Conservation (phyloP, 495 filamentous ascomycete species). For the Trichocladium antarcticum region DNA sequence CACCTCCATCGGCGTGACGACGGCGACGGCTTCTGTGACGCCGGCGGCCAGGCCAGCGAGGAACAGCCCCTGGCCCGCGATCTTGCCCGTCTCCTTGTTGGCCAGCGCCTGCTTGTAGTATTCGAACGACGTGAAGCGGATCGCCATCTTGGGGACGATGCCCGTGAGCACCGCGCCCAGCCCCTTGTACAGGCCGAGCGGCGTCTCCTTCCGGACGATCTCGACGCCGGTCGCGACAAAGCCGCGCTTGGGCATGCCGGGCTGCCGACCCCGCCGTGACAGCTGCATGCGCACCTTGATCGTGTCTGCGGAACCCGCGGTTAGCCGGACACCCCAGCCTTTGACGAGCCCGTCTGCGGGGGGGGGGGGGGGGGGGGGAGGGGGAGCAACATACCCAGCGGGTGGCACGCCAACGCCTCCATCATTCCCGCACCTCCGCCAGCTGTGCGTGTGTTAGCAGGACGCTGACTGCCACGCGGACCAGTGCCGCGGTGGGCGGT, state of each 20-base stretch:
- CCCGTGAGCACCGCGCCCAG: constrained; percentile 90
- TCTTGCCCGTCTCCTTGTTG: constrained; percentile 46
- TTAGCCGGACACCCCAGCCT: not conserved
- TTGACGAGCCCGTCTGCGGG: too few species aligned
- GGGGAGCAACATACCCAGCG: constrained; percentile 55
- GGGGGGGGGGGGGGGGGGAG: too few species aligned
- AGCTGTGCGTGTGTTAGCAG: constrained; percentile 44
- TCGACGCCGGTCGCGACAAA: constrained; percentile 81
- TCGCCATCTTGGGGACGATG: constrained; percentile 99
- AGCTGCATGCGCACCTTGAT: constrained; percentile 99
- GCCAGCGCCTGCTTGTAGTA: constrained; percentile 79
- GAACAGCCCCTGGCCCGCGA: constrained; percentile 72
- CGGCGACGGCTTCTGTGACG: constrained; percentile 88
- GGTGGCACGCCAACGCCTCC: constrained; percentile 96
- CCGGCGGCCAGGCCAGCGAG: constrained; percentile 83
- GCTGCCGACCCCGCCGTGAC: constrained; percentile 68
- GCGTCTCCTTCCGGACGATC: constrained; percentile 81
- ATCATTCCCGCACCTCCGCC: constrained; percentile 98
- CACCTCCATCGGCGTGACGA: constrained; percentile 98
- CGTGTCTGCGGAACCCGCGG: constrained; percentile 47
- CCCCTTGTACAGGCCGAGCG: constrained; percentile 76
- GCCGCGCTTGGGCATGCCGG: constrained; percentile 68
- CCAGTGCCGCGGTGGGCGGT: too few species aligned
- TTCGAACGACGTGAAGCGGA: constrained; percentile 96
- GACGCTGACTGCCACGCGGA: too few species aligned